Evolutionary conservation across 805 yeast genomes (phyloP).

Genomic region (Metschnikowia similis): DNA sequence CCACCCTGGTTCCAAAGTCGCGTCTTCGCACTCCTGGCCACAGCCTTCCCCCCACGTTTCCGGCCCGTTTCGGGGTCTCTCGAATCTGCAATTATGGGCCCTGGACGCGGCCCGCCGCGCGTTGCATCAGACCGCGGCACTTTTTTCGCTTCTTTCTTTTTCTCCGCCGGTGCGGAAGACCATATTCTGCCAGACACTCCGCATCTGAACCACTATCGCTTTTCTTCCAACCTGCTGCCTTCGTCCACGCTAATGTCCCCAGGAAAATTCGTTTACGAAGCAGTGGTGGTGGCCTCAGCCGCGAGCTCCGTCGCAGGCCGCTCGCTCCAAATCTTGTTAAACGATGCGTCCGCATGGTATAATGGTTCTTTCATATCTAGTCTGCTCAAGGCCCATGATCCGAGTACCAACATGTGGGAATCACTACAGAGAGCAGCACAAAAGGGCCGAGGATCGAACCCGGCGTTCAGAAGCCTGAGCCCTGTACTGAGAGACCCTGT

Average conservation of each 20-base stretch:
- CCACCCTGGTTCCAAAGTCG: too few species aligned
- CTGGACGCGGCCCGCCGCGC: constrained; percentile 1
- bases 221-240: background rate
- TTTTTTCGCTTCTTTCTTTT: constrained; percentile 2
- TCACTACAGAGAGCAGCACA: constrained; percentile 7
- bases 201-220: background rate
- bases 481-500: background rate
- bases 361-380: constrained; percentile 18
- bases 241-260: constrained; percentile 9
- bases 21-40: too few species aligned
- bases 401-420: constrained; percentile 23
- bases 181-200: background rate
- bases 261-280: constrained; percentile 19
- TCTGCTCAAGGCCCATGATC: constrained; percentile 20
- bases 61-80: background rate
- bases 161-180: constrained; percentile 4
- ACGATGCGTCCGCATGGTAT: constrained; percentile 21
- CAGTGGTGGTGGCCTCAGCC: constrained; percentile 24
- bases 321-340: constrained; percentile 15
- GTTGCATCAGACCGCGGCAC: constrained; percentile 2
- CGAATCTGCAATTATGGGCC: background rate
- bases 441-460: background rate
- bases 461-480: background rate
- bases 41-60: background rate
- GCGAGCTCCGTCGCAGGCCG: constrained; percentile 19